Evolutionary conservation across 306 rosid genomes (phyloP).

Genomic region (Cucumis hystrix): DNA sequence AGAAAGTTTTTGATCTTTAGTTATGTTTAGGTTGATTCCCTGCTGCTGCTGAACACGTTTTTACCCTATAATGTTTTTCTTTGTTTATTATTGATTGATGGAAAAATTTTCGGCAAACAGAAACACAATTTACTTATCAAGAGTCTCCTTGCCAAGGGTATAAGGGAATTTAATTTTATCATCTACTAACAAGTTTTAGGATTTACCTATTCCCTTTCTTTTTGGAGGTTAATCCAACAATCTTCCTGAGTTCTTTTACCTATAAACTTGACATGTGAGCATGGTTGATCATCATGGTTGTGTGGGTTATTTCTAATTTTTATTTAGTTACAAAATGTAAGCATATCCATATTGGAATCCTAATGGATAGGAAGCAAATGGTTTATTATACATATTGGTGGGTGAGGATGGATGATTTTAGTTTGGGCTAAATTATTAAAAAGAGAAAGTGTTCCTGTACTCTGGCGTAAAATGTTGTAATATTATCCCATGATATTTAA

Average conservation of each 20-base stretch:
- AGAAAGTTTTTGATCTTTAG: slow-evolving; percentile 7
- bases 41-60: slow-evolving; percentile 1
- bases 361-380: not conserved
- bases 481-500: too few relatives aligned
- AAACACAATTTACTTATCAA: not conserved
- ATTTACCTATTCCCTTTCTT: not conserved
- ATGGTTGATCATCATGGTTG: not conserved
- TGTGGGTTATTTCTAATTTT: not conserved
- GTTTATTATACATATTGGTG: not conserved
- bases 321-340: not conserved
- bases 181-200: not conserved
- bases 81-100: not conserved
- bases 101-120: not conserved
- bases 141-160: slow-evolving; percentile 4
- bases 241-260: not conserved
- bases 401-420: not conserved
- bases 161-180: not conserved
- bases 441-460: too few relatives aligned
- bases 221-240: not conserved
- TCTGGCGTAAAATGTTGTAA: too few relatives aligned
- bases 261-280: too few relatives aligned
- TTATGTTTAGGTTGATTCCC: not conserved
- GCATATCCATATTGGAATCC: not conserved
- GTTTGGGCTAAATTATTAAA: not conserved
- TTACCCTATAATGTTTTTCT: not conserved